phyloP scores from a whole-genome alignment of 208 protist species.

The Borovskyia barvae region DNA sequence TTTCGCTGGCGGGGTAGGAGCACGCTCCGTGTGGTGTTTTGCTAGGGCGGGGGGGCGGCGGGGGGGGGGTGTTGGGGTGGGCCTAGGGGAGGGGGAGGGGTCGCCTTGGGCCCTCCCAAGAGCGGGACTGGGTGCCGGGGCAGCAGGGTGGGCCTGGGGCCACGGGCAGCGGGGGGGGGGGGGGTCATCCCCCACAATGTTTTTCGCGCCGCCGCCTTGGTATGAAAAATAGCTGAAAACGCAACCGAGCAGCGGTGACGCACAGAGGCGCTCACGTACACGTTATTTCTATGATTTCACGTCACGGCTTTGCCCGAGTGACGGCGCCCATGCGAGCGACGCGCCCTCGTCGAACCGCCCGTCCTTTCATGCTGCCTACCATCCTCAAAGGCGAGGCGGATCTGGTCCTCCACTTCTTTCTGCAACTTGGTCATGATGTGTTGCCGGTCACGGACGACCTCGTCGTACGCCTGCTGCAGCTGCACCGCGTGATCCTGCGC shows the following conservation, averaged over 20 bases:
- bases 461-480: conserved; percentile 69
- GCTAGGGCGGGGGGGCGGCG: neutral
- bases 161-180: too few species aligned
- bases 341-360: conserved; percentile 12
- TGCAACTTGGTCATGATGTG: conserved; percentile 58
- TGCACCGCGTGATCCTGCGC: conserved; percentile 60
- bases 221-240: too few species aligned
- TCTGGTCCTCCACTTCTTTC: conserved; percentile 70
- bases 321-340: neutral
- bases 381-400: conserved; percentile 69
- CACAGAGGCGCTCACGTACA: neutral
- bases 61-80: neutral
- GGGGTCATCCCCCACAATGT: too few species aligned
- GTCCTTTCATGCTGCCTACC: conserved; percentile 53
- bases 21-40: too few species aligned
- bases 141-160: too few species aligned
- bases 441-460: conserved; percentile 70
- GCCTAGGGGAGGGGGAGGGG: too few species aligned
- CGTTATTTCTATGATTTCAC: neutral
- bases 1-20: neutral
- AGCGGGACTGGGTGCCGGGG: too few species aligned
- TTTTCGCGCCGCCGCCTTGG: too few species aligned
- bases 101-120: too few species aligned
- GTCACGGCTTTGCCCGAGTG: conserved; percentile 6
- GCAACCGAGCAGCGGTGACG: neutral